These are phyloP conservation scores for Aspergillus pseudotamarii DNA, from an alignment of 2,329 filamentous ascomycete species.

Conservation along the genomic window DNA sequence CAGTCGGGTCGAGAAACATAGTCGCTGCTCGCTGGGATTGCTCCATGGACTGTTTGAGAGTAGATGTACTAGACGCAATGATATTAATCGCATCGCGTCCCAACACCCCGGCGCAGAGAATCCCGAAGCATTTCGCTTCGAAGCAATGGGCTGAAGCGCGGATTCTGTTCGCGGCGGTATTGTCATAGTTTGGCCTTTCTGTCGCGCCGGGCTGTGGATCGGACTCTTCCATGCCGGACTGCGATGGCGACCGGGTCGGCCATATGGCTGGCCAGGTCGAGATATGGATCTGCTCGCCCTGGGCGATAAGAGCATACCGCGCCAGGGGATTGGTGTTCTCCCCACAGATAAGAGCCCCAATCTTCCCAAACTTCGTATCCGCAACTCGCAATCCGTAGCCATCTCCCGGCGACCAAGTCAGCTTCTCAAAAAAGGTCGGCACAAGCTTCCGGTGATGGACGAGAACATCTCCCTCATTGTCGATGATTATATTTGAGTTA, in stretches of 20 bases:
- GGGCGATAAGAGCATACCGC: slow-evolving; percentile 55
- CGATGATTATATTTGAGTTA: slow-evolving; percentile 56
- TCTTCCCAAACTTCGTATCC: slow-evolving; percentile 37
- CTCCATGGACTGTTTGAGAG: slow-evolving; percentile 31
- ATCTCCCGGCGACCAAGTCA: slow-evolving; percentile 58
- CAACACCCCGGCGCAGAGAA: slow-evolving; percentile 52
- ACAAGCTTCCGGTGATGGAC: slow-evolving; percentile 59
- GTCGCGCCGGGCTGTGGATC: neutral
- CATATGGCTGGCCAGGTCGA: slow-evolving; percentile 59
- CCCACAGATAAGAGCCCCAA: slow-evolving; percentile 50
- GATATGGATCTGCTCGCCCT: slow-evolving; percentile 60
- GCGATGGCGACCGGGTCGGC: slow-evolving; percentile 46
- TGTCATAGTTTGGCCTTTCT: slow-evolving; percentile 51
- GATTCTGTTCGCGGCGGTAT: slow-evolving; percentile 56
- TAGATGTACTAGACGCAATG: neutral
- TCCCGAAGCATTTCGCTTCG: slow-evolving; percentile 60
- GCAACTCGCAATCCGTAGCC: slow-evolving; percentile 53
- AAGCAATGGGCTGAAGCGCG: slow-evolving; percentile 60
- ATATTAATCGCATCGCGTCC: slow-evolving; percentile 43
- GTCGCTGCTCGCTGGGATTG: slow-evolving; percentile 49
- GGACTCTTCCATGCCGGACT: neutral
- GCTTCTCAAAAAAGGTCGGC: slow-evolving; percentile 61
- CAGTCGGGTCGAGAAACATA: slow-evolving; percentile 57
- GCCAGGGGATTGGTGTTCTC: slow-evolving; percentile 63
- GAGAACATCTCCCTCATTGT: slow-evolving; percentile 47